Base-by-base conservation (phyloP, 2,329 filamentous ascomycete genomes). In the Fusarium burgessii region DNA sequence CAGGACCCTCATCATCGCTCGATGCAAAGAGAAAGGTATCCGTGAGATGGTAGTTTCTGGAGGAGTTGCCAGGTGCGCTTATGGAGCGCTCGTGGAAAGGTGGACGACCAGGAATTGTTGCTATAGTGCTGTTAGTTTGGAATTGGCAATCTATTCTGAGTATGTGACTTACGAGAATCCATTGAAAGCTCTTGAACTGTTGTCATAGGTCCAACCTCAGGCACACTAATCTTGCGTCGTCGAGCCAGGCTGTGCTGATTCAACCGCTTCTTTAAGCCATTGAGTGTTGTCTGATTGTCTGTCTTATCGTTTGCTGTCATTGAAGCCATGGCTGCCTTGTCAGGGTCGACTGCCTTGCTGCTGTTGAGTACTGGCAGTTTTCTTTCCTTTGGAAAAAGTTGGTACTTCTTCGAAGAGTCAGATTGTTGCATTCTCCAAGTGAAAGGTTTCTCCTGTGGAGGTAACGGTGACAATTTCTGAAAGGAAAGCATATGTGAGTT, bases 161-260 rank as follows among this genome's bases (percentile, higher is more conserved):
- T 17, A 17, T 12, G 6, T 40, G 15, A 55, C 90, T 82, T 83
- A 92, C 90, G 90, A 74, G 90, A 92, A 80, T 92, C 90, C 89
- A 92, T 91, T 55, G 88, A 79, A 51, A 86, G 80, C 76, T 92
- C 90, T 70, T 91, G 89, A 17, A 92, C 90, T 3, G 90, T 91
- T 8, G 89, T 91, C 89, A 91, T 90, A 36, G 88, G 89, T 4
- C 88, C 90, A 51, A 91, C 79, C 67, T 92, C 90, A 13, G 89
- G 87, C 17, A 90, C 86, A 78, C 87, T 91, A 72, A 88, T 82
- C 76, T 92, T 92, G 69, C 89, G 86, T 73, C 90, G 85, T 67
- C 89, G 83, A 52, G 80, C 84, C 62, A 89, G 80, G 70, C 84
- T 87, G 75, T 87, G 85, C 72, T 90, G 87, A 77, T 88, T 90